These are phyloP conservation scores for Gomphus bonarii DNA, from an alignment of 1,284 basidiomycete genomes.

Conservation along the genomic window DNA sequence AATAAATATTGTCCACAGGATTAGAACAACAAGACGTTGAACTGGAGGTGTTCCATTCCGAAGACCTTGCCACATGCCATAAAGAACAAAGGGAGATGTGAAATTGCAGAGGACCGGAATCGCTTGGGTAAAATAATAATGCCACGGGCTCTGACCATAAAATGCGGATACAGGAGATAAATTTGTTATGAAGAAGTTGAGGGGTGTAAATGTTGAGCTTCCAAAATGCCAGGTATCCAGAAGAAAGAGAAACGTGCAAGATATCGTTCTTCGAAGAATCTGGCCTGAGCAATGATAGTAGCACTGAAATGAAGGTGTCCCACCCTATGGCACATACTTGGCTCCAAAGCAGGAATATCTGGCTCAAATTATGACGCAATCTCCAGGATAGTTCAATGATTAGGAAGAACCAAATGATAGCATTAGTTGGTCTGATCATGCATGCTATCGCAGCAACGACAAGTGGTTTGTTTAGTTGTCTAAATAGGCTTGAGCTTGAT, in stretches of 20 bases:
- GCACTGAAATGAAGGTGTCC: background rate
- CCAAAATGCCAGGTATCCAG: slow-evolving; percentile 69
- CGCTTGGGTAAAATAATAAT: slow-evolving; percentile 85
- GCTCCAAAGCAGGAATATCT: slow-evolving; percentile 22
- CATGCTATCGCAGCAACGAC: slow-evolving; percentile 67
- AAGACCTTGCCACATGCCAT: slow-evolving; percentile 40
- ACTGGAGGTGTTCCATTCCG: slow-evolving; percentile 24
- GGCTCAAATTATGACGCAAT: slow-evolving; percentile 24
- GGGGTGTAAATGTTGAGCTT: slow-evolving; percentile 59
- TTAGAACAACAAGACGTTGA: slow-evolving; percentile 38
- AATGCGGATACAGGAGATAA: slow-evolving; percentile 81
- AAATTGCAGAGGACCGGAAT: slow-evolving; percentile 76
- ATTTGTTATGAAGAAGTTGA: slow-evolving; percentile 78
- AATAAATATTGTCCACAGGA: slow-evolving; percentile 54
- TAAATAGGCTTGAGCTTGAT: slow-evolving; percentile 16
- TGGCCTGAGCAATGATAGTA: background rate
- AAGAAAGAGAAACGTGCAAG: slow-evolving; percentile 30
- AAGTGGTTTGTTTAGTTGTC: slow-evolving; percentile 28
- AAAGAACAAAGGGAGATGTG: slow-evolving; percentile 58
- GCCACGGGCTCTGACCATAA: slow-evolving; percentile 82
- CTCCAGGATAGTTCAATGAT: slow-evolving; percentile 44
- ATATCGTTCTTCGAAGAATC: slow-evolving; percentile 23
- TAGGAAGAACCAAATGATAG: slow-evolving; percentile 75
- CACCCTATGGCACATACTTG: slow-evolving; percentile 4
- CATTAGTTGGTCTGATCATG: slow-evolving; percentile 78